Evolutionary conservation across 139 green algal species (phyloP).

Genomic region (Marvania coccoides): DNA sequence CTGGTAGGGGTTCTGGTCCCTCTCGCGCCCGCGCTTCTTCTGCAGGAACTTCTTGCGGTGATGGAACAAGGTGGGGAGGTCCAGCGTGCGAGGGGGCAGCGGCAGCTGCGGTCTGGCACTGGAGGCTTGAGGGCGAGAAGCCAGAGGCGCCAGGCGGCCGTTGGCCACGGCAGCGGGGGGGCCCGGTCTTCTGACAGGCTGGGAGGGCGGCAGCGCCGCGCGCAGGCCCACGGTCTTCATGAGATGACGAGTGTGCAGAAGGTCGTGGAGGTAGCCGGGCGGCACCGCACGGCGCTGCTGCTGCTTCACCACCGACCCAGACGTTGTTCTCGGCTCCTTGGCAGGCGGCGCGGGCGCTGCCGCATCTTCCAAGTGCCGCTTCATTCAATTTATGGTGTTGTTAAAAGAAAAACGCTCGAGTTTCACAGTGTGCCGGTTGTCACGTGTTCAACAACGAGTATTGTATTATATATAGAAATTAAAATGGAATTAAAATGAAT

Average conservation of each 20-base stretch:
- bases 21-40: conserved; percentile 7
- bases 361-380: no score
- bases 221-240: conserved; percentile 17
- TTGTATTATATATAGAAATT: no score
- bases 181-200: not conserved
- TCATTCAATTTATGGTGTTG: no score
- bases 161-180: not conserved
- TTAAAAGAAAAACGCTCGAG: no score
- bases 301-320: no score
- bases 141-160: not conserved
- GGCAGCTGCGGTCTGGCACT: not conserved
- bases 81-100: not conserved
- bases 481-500: no score
- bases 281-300: conserved; percentile 10
- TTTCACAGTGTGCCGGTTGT: no score
- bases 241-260: conserved; percentile 12
- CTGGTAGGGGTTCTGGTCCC: conserved; percentile 9
- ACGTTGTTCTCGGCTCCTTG: no score
- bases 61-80: conserved; percentile 20
- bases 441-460: no score
- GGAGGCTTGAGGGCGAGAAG: no score
- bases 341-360: no score
- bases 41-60: conserved; percentile 23
- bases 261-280: conserved; percentile 13
- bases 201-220: not conserved